Base-by-base conservation (phyloP, 208 protist genomes). In the Phytomonas francai region DNA sequence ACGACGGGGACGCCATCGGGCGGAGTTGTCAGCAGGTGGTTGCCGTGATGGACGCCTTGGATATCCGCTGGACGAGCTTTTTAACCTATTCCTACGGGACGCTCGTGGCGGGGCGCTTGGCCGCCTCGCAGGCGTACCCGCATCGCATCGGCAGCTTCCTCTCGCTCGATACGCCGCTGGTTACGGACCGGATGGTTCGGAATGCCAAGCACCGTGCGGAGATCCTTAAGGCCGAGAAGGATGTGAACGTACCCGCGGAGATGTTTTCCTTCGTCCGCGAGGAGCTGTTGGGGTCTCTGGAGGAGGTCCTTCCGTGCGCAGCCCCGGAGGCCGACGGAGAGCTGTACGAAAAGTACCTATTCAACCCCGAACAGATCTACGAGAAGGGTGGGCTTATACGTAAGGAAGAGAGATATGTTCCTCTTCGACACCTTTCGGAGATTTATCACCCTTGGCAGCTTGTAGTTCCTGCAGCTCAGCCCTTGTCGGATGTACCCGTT, bases 401-500 rank as follows among this genome's bases (percentile, higher is more conserved):
- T 22, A 39, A 73, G 59, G 87, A 91, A 62, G 64, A 70, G 59
- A 78, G 84, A 30, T 92, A 90, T 71, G 74, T 91, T 4, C 75
- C 86, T 8, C 70, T 90, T 32, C 72, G 70, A n/a, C 72, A 84
- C 25, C 74, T 92, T 7, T 59, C 72, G 1, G 70, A 83, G 32
- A 72, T 95, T 32, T 78, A 83, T 34, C 89, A 95, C 68, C 89
- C 89, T 19, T 66, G 89, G 71, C 87, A 95, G 70, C 70, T 95
- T 9, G 34, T 95, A 22, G 75, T 88, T 54, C 89, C 89, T n/a
- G 57, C 74, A 7, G 71, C 54, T 16, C 71, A 74, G 28, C 62
- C 78, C 9, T 59, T 91, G 54, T 62, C 75, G 8, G 89, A 95
- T 49, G 79, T 80, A 16, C 70, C 54, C 1, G 65, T 81, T 16